Conservation (phyloP, 177 flowering plant genomes). For the Telopea speciosissima region DNA sequence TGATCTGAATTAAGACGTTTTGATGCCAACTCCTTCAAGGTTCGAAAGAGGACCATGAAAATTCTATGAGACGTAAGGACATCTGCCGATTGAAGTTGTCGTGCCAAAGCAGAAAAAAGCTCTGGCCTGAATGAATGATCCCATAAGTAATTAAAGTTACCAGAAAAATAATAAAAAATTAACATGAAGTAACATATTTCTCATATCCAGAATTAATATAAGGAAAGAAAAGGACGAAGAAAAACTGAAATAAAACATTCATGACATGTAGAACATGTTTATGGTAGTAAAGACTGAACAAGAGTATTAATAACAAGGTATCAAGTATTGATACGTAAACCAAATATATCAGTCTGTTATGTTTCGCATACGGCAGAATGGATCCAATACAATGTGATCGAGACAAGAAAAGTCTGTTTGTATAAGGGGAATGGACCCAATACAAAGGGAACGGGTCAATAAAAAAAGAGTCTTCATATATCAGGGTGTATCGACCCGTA, state of each 20-base stretch:
- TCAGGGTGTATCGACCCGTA: no score
- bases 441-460: no score
- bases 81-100: conserved; percentile 81
- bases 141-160: conserved; percentile 1
- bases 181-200: not conserved
- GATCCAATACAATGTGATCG: no score
- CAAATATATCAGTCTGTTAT: no score
- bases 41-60: conserved; percentile 77
- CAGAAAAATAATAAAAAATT: not conserved
- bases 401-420: no score
- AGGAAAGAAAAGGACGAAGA: not conserved
- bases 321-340: no score
- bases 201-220: not conserved
- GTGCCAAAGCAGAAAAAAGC: conserved; percentile 66
- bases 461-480: no score
- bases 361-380: no score
- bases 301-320: not conserved
- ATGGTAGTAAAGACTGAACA: not conserved
- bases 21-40: conserved; percentile 86
- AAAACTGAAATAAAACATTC: not conserved
- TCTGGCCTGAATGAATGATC: conserved; percentile 68
- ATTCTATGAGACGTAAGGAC: conserved; percentile 76
- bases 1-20: conserved; percentile 85
- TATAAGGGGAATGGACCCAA: no score
- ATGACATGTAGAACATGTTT: not conserved